Percentiles rank a stretch among this genome's conserved stretches.
phyloP scores from a whole-genome alignment of 768 basidiomycete genomes.

The Nidula microcarpa region DNA sequence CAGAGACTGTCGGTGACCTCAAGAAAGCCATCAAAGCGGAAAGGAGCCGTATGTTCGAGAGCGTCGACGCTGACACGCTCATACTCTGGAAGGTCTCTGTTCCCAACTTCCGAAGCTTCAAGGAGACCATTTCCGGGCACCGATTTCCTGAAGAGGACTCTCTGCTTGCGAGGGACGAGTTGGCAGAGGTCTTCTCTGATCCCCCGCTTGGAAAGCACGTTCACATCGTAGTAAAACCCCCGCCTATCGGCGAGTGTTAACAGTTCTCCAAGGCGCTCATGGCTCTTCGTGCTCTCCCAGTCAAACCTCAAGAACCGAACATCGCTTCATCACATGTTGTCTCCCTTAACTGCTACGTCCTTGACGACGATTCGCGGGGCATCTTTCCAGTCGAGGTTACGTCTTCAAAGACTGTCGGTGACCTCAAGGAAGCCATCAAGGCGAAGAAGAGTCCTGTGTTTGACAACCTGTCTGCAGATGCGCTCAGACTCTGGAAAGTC shows the following conservation, averaged over 20 bases:
- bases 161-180: not conserved
- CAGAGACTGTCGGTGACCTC: too few relatives aligned
- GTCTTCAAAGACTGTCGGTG: not conserved
- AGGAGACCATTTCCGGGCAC: not conserved
- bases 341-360: not conserved
- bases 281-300: too few relatives aligned
- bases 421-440: not conserved
- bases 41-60: too few relatives aligned
- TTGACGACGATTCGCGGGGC: not conserved
- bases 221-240: too few relatives aligned
- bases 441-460: not conserved
- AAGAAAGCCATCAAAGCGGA: too few relatives aligned
- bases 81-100: not conserved
- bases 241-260: too few relatives aligned
- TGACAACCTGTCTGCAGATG: not conserved
- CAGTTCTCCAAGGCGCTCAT: too few relatives aligned
- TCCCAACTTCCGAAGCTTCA: not conserved
- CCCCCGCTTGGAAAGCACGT: too few relatives aligned
- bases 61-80: too few relatives aligned
- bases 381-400: not conserved
- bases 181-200: too few relatives aligned
- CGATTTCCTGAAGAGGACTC: not conserved
- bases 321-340: too few relatives aligned
- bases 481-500: not conserved
- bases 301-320: too few relatives aligned